Percentiles rank a stretch among this genome's conserved stretches.
Evolutionary conservation across 208 protist species (phyloP).

Genomic region (Polymyxa betae): DNA sequence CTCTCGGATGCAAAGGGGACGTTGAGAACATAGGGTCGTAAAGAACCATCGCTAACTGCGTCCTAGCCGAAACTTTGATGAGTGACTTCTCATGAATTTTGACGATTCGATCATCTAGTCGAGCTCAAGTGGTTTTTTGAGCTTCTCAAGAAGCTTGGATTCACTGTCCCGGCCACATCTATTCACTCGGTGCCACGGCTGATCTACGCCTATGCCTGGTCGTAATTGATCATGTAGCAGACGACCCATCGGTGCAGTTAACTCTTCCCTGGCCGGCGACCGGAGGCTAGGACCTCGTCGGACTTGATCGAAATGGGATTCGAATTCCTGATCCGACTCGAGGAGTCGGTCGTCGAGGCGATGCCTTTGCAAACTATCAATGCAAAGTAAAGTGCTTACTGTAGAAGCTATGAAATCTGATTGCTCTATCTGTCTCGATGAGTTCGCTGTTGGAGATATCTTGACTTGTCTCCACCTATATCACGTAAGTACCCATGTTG

Average conservation of each 20-base stretch:
- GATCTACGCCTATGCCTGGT: not conserved
- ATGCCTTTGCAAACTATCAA: not conserved
- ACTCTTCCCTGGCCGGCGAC: not conserved
- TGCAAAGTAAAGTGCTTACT: too few species aligned
- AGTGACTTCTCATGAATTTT: too few species aligned
- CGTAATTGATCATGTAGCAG: not conserved
- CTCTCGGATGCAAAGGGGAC: too few species aligned
- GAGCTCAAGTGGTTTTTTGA: not conserved
- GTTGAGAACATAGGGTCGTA: too few species aligned
- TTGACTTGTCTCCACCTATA: not conserved
- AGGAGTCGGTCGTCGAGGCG: not conserved
- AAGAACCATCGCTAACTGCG: not conserved
- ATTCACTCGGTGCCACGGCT: not conserved
- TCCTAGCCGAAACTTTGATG: not conserved
- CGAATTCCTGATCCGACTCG: not conserved
- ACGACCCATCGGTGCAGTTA: not conserved
- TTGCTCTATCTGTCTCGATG: not conserved
- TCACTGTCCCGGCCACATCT: not conserved
- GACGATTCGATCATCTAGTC: not conserved
- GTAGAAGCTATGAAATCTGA: not conserved
- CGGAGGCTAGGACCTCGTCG: not conserved
- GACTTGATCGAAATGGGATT: not conserved
- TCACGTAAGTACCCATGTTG: constrained; percentile 5
- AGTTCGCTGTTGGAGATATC: constrained; percentile 29
- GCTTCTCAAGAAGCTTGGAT: constrained; percentile 27